Evolutionary conservation across 169 alveolate species (phyloP).

Genomic region (Neospora caninum): DNA sequence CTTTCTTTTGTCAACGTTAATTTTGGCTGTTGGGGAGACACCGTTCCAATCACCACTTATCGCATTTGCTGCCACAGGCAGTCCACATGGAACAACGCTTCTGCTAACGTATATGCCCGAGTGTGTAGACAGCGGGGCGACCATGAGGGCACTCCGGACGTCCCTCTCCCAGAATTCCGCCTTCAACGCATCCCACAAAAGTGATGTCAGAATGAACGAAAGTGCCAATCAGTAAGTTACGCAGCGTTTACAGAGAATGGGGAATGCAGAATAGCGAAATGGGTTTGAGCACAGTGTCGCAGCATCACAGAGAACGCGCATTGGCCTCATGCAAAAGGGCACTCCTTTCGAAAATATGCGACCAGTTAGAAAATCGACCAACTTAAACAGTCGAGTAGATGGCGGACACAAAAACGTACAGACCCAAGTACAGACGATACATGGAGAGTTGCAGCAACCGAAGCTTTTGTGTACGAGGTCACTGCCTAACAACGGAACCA

Average conservation of each 20-base stretch:
- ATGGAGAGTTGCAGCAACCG: no score
- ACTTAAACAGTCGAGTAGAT: no score
- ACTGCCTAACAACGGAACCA: no score
- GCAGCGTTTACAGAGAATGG: not conserved
- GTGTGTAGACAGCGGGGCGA: slow-evolving; percentile 17
- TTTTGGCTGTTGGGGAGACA: not conserved
- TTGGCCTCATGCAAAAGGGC: no score
- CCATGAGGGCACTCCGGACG: not conserved
- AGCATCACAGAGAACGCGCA: no score
- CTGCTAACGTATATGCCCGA: not conserved
- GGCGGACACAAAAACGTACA: no score
- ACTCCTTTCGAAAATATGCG: no score
- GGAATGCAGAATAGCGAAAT: no score
- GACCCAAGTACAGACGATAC: no score
- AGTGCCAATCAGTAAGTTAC: not conserved
- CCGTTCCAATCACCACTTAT: not conserved
- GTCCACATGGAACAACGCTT: not conserved
- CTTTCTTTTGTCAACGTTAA: not conserved
- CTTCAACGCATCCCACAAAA: not conserved
- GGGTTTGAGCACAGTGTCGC: no score
- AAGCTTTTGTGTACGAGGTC: no score
- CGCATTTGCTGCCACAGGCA: not conserved
- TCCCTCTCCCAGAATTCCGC: not conserved
- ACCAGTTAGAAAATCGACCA: no score
- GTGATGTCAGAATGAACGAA: not conserved